phyloP scores from a whole-genome alignment of 805 yeast species.

The Candida montana region DNA sequence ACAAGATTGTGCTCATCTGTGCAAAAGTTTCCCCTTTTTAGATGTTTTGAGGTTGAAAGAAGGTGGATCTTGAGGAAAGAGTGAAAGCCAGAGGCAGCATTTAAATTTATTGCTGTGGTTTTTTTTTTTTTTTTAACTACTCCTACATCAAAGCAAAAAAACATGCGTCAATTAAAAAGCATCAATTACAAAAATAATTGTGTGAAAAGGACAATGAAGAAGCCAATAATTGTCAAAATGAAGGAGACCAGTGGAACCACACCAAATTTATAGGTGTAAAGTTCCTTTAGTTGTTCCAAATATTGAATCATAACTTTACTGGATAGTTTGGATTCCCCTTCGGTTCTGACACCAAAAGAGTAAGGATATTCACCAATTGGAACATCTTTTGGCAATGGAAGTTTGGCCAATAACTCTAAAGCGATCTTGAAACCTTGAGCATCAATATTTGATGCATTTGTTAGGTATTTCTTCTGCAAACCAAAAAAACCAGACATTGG shows the following conservation, averaged over 20 bases:
- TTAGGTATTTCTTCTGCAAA: constrained; percentile 39
- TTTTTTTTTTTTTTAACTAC: too few species aligned
- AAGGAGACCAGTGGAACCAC: constrained; percentile 31
- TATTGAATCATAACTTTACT: constrained; percentile 46
- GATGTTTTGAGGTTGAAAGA: too few species aligned
- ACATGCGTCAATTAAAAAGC: neutral
- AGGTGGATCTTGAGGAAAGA: too few species aligned
- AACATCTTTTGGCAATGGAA: constrained; percentile 34
- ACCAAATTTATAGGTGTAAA: constrained; percentile 43
- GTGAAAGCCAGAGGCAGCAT: too few species aligned
- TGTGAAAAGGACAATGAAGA: constrained; percentile 26
- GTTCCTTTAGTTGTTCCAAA: constrained; percentile 39
- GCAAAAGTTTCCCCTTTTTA: too few species aligned
- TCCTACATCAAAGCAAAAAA: too few species aligned
- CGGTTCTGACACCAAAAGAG: constrained; percentile 49
- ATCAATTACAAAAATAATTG: constrained; percentile 13
- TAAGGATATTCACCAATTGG: constrained; percentile 44
- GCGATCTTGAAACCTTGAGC: constrained; percentile 47
- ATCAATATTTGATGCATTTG: constrained; percentile 30
- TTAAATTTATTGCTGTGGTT: too few species aligned
- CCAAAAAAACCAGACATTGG: constrained; percentile 53
- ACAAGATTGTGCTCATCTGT: constrained; percentile 29
- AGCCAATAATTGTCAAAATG: constrained; percentile 26
- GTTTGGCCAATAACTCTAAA: constrained; percentile 40
- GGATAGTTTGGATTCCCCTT: constrained; percentile 46